A percentile compares a stretch with the other conserved stretches of the same genome.
phyloP scores from a whole-genome alignment of 1,284 basidiomycete genomes.

The Entoloma clypeatum region DNA sequence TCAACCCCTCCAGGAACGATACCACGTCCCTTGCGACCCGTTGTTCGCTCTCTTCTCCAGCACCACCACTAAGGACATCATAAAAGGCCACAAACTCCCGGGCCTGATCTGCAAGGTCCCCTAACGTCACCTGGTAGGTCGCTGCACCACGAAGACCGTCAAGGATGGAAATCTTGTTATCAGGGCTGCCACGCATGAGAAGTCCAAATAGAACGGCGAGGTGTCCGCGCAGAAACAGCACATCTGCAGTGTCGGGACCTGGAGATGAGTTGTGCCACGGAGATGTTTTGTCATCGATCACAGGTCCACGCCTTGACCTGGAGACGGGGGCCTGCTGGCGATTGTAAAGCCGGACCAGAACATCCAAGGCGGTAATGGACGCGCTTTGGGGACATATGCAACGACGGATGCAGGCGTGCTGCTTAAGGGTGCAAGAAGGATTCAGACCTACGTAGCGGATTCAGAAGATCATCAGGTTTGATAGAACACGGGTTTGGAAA shows the following conservation, averaged over 20 bases:
- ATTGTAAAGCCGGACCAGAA: conserved; percentile 42
- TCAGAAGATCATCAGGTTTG: conserved; percentile 1
- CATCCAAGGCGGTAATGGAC: conserved; percentile 40
- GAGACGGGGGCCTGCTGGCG: conserved; percentile 21
- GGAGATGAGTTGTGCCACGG: not conserved
- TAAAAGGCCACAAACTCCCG: conserved; percentile 58
- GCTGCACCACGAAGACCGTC: conserved; percentile 34
- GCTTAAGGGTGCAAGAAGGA: conserved; percentile 42
- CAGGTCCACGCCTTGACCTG: no score
- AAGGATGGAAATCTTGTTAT: conserved; percentile 46
- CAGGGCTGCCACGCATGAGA: conserved; percentile 47
- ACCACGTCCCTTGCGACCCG: conserved; percentile 49
- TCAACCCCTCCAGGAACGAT: conserved; percentile 41
- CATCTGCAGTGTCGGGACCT: conserved; percentile 25
- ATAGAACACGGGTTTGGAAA: not conserved
- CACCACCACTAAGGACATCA: conserved; percentile 28
- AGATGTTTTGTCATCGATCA: conserved; percentile 7
- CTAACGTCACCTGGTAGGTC: conserved; percentile 32
- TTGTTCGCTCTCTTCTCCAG: conserved; percentile 27
- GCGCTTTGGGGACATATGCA: conserved; percentile 44
- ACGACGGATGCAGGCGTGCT: conserved; percentile 40
- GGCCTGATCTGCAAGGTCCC: conserved; percentile 48
- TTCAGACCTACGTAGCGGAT: conserved; percentile 37
- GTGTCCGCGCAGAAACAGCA: conserved; percentile 59
- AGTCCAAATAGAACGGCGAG: conserved; percentile 69